phyloP scores from a whole-genome alignment of 495 filamentous ascomycete genomes.

The Daldinia caldariorum region DNA sequence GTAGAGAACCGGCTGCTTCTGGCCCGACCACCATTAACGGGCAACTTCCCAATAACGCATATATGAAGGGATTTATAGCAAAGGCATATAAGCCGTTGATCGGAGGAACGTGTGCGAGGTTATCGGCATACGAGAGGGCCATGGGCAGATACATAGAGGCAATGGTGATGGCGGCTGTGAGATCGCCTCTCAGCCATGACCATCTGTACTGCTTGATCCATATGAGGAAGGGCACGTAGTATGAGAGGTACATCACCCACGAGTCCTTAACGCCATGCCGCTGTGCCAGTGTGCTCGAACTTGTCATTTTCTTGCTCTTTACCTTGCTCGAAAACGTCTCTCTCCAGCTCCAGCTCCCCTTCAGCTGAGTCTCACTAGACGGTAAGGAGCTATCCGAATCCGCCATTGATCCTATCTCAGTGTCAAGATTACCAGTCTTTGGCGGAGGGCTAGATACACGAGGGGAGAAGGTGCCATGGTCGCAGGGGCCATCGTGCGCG shows the following conservation, averaged over 20 bases:
- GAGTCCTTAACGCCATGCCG: constrained; percentile 67
- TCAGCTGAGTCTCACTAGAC: constrained; percentile 33
- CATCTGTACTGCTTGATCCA: constrained; percentile 88
- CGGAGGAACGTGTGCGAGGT: constrained; percentile 90
- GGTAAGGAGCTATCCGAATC: constrained; percentile 38
- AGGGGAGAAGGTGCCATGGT: constrained; percentile 84
- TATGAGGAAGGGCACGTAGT: constrained; percentile 90
- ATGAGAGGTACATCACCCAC: constrained; percentile 79
- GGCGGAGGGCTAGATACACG: constrained; percentile 61
- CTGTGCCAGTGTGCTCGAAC: constrained; percentile 69
- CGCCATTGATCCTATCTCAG: constrained; percentile 38
- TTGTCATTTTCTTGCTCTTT: constrained; percentile 67
- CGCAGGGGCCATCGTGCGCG: constrained; percentile 64
- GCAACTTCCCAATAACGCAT: constrained; percentile 89
- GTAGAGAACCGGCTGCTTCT: constrained; percentile 90
- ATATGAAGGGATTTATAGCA: constrained; percentile 87
- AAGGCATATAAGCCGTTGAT: constrained; percentile 97
- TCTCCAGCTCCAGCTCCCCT: constrained; percentile 53
- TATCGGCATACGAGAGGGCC: constrained; percentile 92
- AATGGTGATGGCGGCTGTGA: constrained; percentile 87
- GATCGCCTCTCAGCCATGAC: constrained; percentile 84
- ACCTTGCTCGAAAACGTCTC: constrained; percentile 51
- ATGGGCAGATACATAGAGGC: constrained; percentile 98
- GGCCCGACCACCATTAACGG: constrained; percentile 95
- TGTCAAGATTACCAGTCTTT: constrained; percentile 52